Evolutionary conservation across 257 asterid species (phyloP).

Genomic region (Plantago elongata): DNA sequence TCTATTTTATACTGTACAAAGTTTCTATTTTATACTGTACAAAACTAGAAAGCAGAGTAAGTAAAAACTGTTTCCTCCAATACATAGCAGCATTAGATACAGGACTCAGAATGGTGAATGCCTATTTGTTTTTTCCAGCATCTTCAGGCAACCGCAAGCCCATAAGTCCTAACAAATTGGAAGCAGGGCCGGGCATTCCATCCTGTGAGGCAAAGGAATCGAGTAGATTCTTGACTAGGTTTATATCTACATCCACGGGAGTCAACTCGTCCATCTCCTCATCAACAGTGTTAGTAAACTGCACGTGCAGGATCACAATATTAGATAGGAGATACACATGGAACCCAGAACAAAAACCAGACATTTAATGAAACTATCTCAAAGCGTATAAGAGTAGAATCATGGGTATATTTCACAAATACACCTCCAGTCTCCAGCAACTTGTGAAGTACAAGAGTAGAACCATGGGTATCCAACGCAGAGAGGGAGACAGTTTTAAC

Average conservation of each 20-base stretch:
- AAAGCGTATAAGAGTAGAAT: neutral
- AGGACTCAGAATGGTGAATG: neutral
- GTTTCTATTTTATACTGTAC: too few species aligned
- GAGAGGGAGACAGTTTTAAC: too few species aligned
- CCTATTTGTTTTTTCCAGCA: conserved; percentile 52
- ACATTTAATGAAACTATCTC: neutral
- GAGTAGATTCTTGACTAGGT: conserved; percentile 78
- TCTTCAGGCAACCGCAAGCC: conserved; percentile 76
- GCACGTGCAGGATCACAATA: conserved; percentile 6
- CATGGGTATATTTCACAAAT: too few species aligned
- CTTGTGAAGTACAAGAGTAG: too few species aligned
- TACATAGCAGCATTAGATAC: too few species aligned
- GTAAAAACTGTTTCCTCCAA: too few species aligned
- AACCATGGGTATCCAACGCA: too few species aligned
- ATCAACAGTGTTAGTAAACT: conserved; percentile 57
- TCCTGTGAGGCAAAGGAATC: conserved; percentile 84
- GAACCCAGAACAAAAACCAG: neutral
- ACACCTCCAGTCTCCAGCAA: too few species aligned
- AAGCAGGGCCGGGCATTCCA: conserved; percentile 94
- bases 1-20: too few species aligned
- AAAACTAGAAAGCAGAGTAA: too few species aligned
- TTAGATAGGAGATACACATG: neutral
- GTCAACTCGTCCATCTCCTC: conserved; percentile 67
- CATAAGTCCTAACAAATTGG: conserved; percentile 86
- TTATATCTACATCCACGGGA: conserved; percentile 87